Evolutionary conservation across 108 stramenopile species (phyloP), one percentile per base, ranked within the genome.

Genomic region (Halocafeteria seosinensis): DNA sequence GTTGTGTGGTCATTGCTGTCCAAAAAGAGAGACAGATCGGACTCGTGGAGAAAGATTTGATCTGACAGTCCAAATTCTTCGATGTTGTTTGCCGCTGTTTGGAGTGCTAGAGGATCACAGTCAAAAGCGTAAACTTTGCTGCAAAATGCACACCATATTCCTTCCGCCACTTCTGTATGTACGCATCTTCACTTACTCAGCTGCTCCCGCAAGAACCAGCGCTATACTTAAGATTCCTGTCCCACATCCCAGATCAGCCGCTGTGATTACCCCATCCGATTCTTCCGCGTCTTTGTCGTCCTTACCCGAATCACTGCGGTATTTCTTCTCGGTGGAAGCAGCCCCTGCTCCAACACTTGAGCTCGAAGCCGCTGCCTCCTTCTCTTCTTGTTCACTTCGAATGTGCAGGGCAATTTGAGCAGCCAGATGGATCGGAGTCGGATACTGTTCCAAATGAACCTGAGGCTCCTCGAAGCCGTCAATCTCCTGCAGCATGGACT

Each of bases 221-320:
- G 81, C 72, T 1, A 75, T 90, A 2, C 86, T 64, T 27, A 95
- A 73, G 85, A 91, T 92, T 24, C 91, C 91, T 23, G 91, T 92
- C 1, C 94, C 94, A 66, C 87, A 90, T 33, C 93, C 91, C n/a
- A 95, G 64, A 68, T 95, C 94, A 26, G 85, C 59, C 32, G 81
- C 87, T 11, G 73, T 70, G 25, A 84, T 62, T 50, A 83, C 81
- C 12, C 81, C 80, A 47, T 21, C 21, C 42, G 42, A 21, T 21
- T 47, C 21, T 21, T 17, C 21, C 42, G 21, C 1, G n/a, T n/a
- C n/a, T n/a, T n/a, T n/a, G n/a, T n/a, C n/a, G n/a, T n/a, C n/a
- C n/a, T n/a, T n/a, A n/a, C n/a, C n/a, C n/a, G n/a, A n/a, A n/a
- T n/a, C n/a, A n/a, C n/a, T n/a, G n/a, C n/a, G n/a, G n/a, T n/a